Conservation (phyloP, 164 flowering plant species). For the Dillenia turbinata region DNA sequence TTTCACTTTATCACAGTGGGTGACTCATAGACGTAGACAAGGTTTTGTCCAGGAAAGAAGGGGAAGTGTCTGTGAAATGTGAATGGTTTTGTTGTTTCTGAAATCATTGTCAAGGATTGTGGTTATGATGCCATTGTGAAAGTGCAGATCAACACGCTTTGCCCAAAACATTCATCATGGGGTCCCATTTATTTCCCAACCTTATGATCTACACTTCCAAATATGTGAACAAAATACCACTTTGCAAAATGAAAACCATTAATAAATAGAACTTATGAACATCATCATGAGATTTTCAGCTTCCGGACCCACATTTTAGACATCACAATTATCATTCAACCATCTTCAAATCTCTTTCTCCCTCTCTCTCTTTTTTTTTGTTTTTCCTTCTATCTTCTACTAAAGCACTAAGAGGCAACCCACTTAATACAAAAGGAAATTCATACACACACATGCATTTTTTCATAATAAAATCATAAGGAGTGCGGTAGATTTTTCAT, state of each 20-base stretch:
- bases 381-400: neutral
- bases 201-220: neutral
- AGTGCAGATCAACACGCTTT: neutral
- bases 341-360: neutral
- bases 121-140: slow-evolving; percentile 1
- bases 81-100: neutral
- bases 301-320: too few species aligned
- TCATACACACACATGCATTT: slow-evolving; percentile 24
- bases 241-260: neutral
- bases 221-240: neutral
- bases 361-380: neutral
- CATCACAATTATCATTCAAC: too few species aligned
- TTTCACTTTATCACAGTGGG: too few species aligned
- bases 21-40: too few species aligned
- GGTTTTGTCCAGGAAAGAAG: too few species aligned
- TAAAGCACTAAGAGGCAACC: too few species aligned
- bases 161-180: slow-evolving; percentile 1
- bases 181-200: neutral
- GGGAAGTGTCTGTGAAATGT: too few species aligned
- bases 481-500: too few species aligned
- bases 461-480: neutral
- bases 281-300: too few species aligned
- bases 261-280: neutral
- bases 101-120: slow-evolving; percentile 5
- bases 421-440: neutral